Evolutionary conservation across 345 rosid genomes (phyloP), one percentile per base, ranked within the genome.

Genomic region (Populus euphratica): DNA sequence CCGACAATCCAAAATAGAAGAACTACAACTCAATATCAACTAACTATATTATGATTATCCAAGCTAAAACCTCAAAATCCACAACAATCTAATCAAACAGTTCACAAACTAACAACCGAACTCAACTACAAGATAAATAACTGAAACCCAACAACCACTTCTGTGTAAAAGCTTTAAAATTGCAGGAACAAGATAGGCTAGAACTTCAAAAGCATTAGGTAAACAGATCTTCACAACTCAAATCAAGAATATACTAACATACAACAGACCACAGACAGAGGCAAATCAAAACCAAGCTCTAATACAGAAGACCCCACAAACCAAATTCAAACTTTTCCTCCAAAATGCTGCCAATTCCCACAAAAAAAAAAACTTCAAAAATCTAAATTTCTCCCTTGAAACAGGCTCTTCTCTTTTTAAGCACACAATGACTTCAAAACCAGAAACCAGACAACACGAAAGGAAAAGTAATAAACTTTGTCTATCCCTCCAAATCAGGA

Each of bases 401-500:
- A 63, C 25, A 36, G 69, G 56, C 50, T 27, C 73, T 63, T 72
- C 62, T 68, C 67, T 74, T 61, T 21, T 12, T n/a, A 69, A 66
- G 25, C 75, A 59, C 31, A 74, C 39, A 66, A 7, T 6, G 36
- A 75, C 39, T 35, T 65, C 21, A 78, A 52, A 74, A 33, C 16
- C 20, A 41, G 17, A 67, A 64, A 73, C 1, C 4, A 29, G 69
- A 61, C n/a, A 6, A 66, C 27, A 68, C 20, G 39, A 72, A 56
- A 41, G 18, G 61, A 50, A 56, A 68, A 27, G 23, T 0, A 21
- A 43, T 6, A 38, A 21, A 35, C 75, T 70, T 49, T 18, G 44
- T 69, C 35, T 72, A 17, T 59, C 80, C 78, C 87, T 82, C 84
- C 69, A 75, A 79, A 83, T 61, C 76, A 82, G 88, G 84, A 82